Percentiles rank a stretch among this genome's conserved stretches.
Evolutionary conservation across 2,329 filamentous ascomycete genomes (phyloP).

Genomic region (Sclerotinia trifoliorum): DNA sequence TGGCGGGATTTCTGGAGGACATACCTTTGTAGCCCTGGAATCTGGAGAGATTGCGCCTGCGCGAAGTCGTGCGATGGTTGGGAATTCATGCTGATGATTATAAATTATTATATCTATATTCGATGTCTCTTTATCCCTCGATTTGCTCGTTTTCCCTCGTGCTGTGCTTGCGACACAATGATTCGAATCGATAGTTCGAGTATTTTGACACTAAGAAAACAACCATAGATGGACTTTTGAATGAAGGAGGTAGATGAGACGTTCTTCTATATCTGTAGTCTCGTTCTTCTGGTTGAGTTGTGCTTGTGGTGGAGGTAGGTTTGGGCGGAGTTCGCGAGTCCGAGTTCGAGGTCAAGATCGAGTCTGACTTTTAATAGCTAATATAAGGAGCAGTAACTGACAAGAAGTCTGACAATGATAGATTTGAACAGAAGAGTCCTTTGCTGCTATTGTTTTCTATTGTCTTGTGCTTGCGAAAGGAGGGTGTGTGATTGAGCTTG

Average conservation of each 20-base stretch:
- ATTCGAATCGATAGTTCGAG: slow-evolving; percentile 14
- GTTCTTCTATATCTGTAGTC: neutral
- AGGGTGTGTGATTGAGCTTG: neutral
- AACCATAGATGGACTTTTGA: neutral
- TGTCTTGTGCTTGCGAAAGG: neutral
- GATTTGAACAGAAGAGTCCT: neutral
- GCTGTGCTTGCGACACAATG: neutral
- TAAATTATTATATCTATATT: slow-evolving; percentile 14
- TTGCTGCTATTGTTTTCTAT: neutral
- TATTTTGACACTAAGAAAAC: neutral
- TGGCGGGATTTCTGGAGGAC: slow-evolving; percentile 13
- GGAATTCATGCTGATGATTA: slow-evolving; percentile 26
- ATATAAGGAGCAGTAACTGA: neutral
- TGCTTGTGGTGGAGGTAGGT: slow-evolving; percentile 3
- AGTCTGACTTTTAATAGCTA: neutral
- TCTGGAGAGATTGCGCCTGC: slow-evolving; percentile 30
- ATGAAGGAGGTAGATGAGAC: neutral
- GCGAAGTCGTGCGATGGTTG: slow-evolving; percentile 34
- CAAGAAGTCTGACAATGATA: neutral
- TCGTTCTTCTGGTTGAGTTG: neutral
- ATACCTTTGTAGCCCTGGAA: slow-evolving; percentile 33
- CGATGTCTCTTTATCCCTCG: slow-evolving; percentile 9
- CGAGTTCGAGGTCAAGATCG: neutral
- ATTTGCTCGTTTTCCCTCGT: neutral
- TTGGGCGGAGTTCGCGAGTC: neutral